Conservation (phyloP, 441 rosid species). For the Mallotus japonicus region DNA sequence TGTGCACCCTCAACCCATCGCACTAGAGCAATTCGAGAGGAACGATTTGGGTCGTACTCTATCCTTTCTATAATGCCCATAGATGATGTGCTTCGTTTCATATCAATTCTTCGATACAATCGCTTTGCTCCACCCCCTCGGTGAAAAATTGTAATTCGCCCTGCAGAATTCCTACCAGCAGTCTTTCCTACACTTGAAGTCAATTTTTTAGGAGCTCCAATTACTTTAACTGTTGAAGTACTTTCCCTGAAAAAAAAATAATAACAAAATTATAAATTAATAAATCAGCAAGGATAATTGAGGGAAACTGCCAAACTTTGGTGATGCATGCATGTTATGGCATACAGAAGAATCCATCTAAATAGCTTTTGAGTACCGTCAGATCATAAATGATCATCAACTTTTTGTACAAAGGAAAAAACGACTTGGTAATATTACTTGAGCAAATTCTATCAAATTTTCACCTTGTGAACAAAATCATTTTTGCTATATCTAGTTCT, state of each 20-base stretch:
- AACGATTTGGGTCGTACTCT: slow-evolving; percentile 40
- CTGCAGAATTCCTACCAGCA: slow-evolving; percentile 33
- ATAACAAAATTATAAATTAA: background rate
- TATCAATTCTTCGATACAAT: slow-evolving; percentile 30
- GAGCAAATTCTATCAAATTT: background rate
- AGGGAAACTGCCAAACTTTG: background rate
- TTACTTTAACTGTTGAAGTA: slow-evolving; percentile 9
- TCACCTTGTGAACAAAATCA: background rate
- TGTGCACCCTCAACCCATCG: slow-evolving; percentile 29
- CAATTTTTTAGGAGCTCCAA: slow-evolving; percentile 24
- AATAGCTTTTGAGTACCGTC: background rate
- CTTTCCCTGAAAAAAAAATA: slow-evolving; percentile 13
- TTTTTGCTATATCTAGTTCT: no score
- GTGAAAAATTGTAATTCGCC: slow-evolving; percentile 33
- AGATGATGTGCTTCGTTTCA: slow-evolving; percentile 28
- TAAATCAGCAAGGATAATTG: background rate
- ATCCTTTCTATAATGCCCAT: slow-evolving; percentile 39
- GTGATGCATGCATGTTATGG: background rate
- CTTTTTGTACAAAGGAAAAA: background rate
- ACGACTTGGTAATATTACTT: background rate
- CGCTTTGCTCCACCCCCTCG: slow-evolving; percentile 38
- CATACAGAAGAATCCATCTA: background rate
- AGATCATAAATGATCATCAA: background rate
- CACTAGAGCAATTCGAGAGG: slow-evolving; percentile 33
- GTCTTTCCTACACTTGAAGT: slow-evolving; percentile 20